Conservation (phyloP, 257 asterid genomes). For the Lantana camara region DNA sequence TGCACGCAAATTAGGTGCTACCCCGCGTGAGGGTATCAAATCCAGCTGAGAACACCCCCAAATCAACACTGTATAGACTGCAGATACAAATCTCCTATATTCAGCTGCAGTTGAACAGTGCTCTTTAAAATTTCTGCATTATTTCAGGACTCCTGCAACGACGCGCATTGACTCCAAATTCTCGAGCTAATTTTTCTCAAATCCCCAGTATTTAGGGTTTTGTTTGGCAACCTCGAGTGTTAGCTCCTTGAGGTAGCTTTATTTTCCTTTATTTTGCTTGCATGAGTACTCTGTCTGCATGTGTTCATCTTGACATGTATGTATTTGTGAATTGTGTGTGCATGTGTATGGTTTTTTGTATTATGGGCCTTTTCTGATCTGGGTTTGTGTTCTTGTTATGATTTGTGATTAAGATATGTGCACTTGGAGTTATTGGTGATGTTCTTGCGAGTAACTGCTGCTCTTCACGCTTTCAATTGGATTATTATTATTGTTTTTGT, state of each 20-base stretch:
- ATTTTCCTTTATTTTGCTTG: conserved; percentile 7
- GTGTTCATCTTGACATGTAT: conserved; percentile 18
- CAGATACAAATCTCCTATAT: conserved; percentile 3
- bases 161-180: conserved; percentile 24
- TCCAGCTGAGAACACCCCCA: conserved; percentile 17
- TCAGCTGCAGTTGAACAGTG: conserved; percentile 19
- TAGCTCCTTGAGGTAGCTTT: conserved; percentile 26
- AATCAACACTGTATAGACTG: conserved; percentile 10
- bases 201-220: conserved; percentile 37
- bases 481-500: too few species aligned
- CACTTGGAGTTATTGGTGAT: too few species aligned
- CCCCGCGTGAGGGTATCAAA: conserved; percentile 20
- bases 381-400: conserved; percentile 5
- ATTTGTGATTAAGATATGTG: background rate
- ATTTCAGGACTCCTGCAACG: background rate
- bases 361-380: conserved; percentile 24
- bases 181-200: background rate
- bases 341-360: conserved; percentile 17
- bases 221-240: conserved; percentile 16
- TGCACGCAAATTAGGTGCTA: conserved; percentile 6
- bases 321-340: conserved; percentile 24
- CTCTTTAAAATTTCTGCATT: conserved; percentile 5
- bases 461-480: background rate
- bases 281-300: conserved; percentile 22
- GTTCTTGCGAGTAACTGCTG: background rate